phyloP scores from a whole-genome alignment of 2,329 filamentous ascomycete species.

The Monilinia polystroma region DNA sequence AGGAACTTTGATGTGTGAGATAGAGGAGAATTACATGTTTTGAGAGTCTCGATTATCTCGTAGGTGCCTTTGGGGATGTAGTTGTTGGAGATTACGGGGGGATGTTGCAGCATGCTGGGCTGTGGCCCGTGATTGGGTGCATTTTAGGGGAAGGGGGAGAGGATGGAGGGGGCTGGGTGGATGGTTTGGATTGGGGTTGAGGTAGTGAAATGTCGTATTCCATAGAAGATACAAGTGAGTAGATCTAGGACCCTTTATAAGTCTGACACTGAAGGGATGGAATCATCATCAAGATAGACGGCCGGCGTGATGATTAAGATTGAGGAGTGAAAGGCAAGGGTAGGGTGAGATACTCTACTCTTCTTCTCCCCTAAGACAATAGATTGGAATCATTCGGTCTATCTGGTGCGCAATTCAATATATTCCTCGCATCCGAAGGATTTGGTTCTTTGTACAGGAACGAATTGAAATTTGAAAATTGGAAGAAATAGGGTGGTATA shows the following conservation, averaged over 20 bases:
- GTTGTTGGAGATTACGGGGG: conserved; percentile 53
- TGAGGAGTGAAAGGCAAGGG: background rate
- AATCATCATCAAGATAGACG: no score
- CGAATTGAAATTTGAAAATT: background rate
- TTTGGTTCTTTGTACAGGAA: background rate
- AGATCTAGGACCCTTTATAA: no score
- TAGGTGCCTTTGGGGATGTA: conserved; percentile 57
- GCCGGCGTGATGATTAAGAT: background rate
- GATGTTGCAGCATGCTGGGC: conserved; percentile 56
- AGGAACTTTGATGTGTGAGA: no score
- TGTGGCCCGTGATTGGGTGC: conserved; percentile 46
- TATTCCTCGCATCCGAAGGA: background rate
- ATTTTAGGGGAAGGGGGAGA: conserved; percentile 4
- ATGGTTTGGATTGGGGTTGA: background rate
- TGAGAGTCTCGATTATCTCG: conserved; percentile 53
- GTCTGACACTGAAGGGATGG: no score
- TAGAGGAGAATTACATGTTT: conserved; percentile 46
- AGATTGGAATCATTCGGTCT: background rate
- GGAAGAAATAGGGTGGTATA: background rate
- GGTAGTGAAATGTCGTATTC: background rate
- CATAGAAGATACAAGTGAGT: background rate
- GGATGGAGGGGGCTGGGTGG: background rate
- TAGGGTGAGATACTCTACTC: background rate
- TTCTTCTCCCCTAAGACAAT: background rate
- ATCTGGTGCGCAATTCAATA: no score